Evolutionary conservation across 441 rosid genomes (phyloP).

Genomic region (Croton setiger): DNA sequence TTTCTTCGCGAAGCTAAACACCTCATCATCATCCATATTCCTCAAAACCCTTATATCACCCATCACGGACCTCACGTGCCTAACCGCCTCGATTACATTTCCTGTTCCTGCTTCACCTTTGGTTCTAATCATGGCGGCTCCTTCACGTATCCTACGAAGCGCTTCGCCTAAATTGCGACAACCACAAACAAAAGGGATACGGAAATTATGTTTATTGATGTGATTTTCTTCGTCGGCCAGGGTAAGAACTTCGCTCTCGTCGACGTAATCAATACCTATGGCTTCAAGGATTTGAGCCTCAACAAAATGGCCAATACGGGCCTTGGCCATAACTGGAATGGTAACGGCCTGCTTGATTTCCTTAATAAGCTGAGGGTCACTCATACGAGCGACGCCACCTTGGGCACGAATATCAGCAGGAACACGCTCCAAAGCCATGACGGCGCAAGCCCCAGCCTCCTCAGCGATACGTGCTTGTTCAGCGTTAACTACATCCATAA

Average conservation of each 20-base stretch:
- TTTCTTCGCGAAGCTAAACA: slow-evolving; percentile 78
- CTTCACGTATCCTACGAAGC: slow-evolving; percentile 77
- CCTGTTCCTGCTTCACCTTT: slow-evolving; percentile 98
- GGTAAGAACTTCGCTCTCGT: slow-evolving; percentile 84
- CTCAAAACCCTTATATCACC: slow-evolving; percentile 71
- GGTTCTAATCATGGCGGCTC: slow-evolving; percentile 95
- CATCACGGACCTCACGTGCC: slow-evolving; percentile 92
- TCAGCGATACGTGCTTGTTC: slow-evolving; percentile 90
- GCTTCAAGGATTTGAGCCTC: slow-evolving; percentile 93
- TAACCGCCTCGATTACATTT: slow-evolving; percentile 77
- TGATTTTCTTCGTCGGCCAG: slow-evolving; percentile 83
- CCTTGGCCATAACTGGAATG: slow-evolving; percentile 96
- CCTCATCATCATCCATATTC: slow-evolving; percentile 95
- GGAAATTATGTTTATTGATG: slow-evolving; percentile 88
- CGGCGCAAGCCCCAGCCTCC: slow-evolving; percentile 90
- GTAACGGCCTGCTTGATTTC: slow-evolving; percentile 82
- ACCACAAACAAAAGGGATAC: slow-evolving; percentile 90
- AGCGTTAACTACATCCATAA: slow-evolving; percentile 88
- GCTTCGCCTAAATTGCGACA: slow-evolving; percentile 88
- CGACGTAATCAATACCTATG: slow-evolving; percentile 77
- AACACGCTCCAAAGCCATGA: slow-evolving; percentile 91
- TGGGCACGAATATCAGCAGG: slow-evolving; percentile 93
- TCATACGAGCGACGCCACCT: slow-evolving; percentile 94
- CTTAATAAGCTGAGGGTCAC: slow-evolving; percentile 83
- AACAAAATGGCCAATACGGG: slow-evolving; percentile 91